A percentile compares a stretch with the other conserved stretches of the same genome.
phyloP scores from a whole-genome alignment of 768 basidiomycete genomes.

The Wakefieldia striispora region DNA sequence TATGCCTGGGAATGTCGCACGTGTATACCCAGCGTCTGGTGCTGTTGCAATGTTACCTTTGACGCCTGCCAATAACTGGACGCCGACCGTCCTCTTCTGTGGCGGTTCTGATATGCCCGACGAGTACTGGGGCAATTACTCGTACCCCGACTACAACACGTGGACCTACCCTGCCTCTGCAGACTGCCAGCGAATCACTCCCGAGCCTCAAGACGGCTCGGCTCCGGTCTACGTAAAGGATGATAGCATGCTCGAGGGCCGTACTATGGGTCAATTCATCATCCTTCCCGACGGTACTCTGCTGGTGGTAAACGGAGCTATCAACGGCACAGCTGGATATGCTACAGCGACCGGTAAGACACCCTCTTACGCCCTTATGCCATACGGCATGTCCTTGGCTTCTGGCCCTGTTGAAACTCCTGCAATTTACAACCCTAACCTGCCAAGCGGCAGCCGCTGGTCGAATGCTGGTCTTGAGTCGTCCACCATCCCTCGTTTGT shows the following conservation, averaged over 20 bases:
- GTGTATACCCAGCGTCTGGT: conserved; percentile 91
- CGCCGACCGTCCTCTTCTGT: conserved; percentile 84
- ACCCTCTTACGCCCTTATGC: conserved; percentile 50
- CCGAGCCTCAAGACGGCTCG: conserved; percentile 75
- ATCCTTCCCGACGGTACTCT: conserved; percentile 74
- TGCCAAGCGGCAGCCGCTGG: conserved; percentile 71
- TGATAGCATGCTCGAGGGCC: conserved; percentile 69
- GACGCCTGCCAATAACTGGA: conserved; percentile 85
- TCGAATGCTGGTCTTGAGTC: conserved; percentile 62
- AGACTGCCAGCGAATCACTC: conserved; percentile 82
- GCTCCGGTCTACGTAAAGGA: conserved; percentile 62
- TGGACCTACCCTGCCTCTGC: conserved; percentile 68
- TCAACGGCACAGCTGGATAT: conserved; percentile 90
- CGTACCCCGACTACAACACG: conserved; percentile 68
- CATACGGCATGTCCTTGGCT: conserved; percentile 71
- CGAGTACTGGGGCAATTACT: conserved; percentile 75
- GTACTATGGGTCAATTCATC: conserved; percentile 95
- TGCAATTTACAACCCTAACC: conserved; percentile 78
- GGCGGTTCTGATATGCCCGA: conserved; percentile 83
- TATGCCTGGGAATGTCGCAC: conserved; percentile 70
- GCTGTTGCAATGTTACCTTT: conserved; percentile 89
- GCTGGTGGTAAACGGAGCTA: conserved; percentile 77
- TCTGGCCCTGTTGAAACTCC: conserved; percentile 76
- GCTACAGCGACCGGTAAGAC: conserved; percentile 52
- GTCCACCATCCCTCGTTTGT: conserved; percentile 75